A percentile compares a stretch with the other conserved stretches of the same genome.
These are phyloP conservation scores for Pulveroboletus sp. DNA, from an alignment of 768 basidiomycete species.

Conservation along the genomic window DNA sequence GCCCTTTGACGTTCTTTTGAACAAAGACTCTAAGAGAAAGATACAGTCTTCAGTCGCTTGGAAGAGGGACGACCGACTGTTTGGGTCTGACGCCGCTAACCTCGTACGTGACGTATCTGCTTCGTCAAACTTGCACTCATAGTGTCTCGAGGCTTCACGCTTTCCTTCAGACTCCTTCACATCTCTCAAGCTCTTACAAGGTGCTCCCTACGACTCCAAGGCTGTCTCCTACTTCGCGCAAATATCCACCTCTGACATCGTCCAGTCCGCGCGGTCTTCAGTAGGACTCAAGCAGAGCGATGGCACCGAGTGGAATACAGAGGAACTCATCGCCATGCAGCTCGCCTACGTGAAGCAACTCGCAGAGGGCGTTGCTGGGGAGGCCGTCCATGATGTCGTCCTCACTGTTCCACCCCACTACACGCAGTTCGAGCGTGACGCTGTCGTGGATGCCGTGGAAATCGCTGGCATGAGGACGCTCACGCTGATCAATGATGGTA, in stretches of 20 bases:
- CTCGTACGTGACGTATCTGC: conserved; percentile 52
- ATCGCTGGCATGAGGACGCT: conserved; percentile 82
- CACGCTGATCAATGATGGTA: conserved; percentile 87
- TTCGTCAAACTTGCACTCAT: background rate
- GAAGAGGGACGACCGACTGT: conserved; percentile 86
- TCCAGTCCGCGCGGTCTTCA: conserved; percentile 56
- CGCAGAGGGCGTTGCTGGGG: conserved; percentile 71
- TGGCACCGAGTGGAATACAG: conserved; percentile 70
- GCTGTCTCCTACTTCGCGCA: conserved; percentile 54
- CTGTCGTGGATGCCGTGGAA: conserved; percentile 88
- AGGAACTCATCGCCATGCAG: conserved; percentile 94
- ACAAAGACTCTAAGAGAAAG: conserved; percentile 96
- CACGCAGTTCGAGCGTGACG: conserved; percentile 86
- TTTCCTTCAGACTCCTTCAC: conserved; percentile 88
- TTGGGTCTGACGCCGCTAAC: conserved; percentile 86
- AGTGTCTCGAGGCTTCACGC: conserved; percentile 66
- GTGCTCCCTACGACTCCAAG: conserved; percentile 57
- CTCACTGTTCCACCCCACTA: conserved; percentile 90
- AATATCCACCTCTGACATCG: conserved; percentile 50
- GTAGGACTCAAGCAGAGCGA: conserved; percentile 57
- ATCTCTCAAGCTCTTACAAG: conserved; percentile 81
- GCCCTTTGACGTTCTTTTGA: conserved; percentile 93
- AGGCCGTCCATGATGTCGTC: conserved; percentile 79
- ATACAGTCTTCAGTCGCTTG: conserved; percentile 86
- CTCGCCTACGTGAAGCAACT: conserved; percentile 85